Percentiles rank a stretch among this genome's conserved stretches.
Evolutionary conservation across 805 yeast genomes (phyloP).

Genomic region (Saccharomycopsis schoenii): DNA sequence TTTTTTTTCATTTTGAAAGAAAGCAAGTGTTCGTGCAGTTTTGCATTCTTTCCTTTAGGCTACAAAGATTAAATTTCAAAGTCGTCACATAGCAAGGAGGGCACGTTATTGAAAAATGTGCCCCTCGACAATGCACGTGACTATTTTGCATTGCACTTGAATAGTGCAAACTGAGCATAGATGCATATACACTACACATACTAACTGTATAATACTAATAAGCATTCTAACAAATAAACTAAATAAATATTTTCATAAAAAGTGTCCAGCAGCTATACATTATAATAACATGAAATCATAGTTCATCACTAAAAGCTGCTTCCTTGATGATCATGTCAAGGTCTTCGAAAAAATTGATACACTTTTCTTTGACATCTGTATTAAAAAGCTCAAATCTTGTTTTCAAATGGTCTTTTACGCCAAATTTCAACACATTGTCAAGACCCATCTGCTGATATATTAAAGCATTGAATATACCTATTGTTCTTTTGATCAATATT

Average conservation of each 20-base stretch:
- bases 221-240: no score
- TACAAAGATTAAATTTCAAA: no score
- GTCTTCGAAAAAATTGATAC: constrained; percentile 14
- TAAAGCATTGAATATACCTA: constrained; percentile 15
- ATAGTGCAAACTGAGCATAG: no score
- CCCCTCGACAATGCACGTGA: constrained; percentile 1
- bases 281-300: neutral
- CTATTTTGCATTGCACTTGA: neutral
- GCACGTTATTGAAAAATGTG: neutral
- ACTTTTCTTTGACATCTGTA: constrained; percentile 12
- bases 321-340: constrained; percentile 4
- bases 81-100: no score
- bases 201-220: no score
- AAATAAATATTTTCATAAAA: no score
- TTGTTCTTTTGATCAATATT: constrained; percentile 12
- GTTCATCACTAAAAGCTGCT: neutral
- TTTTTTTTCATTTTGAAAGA: neutral
- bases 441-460: constrained; percentile 12
- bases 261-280: no score
- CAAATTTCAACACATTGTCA: constrained; percentile 1
- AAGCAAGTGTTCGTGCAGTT: no score
- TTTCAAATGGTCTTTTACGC: constrained; percentile 6
- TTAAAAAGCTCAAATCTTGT: constrained; percentile 6
- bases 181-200: no score
- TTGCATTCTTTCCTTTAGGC: no score